Evolutionary conservation across 305 asterid species (phyloP).

Genomic region (Fraxinus baroniana): DNA sequence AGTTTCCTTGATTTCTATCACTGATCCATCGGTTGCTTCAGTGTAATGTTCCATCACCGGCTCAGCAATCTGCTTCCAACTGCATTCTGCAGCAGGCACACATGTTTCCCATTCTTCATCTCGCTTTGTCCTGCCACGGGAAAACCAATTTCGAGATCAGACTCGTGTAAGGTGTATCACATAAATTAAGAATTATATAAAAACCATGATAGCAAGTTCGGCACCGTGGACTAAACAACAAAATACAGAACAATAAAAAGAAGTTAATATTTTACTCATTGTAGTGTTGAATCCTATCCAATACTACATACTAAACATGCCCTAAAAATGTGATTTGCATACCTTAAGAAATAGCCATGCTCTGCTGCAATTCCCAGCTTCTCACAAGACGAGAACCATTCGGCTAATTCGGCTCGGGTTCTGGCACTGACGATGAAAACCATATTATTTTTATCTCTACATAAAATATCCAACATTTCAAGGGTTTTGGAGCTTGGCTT

Average conservation of each 20-base stretch:
- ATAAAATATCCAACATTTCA: constrained; percentile 37
- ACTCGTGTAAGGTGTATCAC: background rate
- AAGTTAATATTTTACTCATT: background rate
- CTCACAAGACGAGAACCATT: constrained; percentile 50
- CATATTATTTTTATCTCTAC: constrained; percentile 45
- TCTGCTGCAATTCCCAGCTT: constrained; percentile 54
- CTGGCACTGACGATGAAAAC: constrained; percentile 48
- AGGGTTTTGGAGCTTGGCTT: constrained; percentile 48
- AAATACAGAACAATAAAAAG: background rate
- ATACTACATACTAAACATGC: background rate
- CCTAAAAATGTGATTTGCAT: constrained; percentile 1
- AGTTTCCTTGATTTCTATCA: constrained; percentile 47
- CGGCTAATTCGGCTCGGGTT: constrained; percentile 34
- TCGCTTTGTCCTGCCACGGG: constrained; percentile 31
- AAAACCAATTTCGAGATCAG: background rate
- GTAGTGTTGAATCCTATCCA: background rate
- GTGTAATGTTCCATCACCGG: constrained; percentile 52
- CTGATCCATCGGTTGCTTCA: constrained; percentile 53
- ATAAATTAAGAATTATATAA: background rate
- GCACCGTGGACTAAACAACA: background rate
- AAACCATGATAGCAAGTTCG: background rate
- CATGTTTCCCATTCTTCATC: constrained; percentile 57
- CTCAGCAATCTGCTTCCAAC: constrained; percentile 53
- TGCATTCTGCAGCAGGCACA: constrained; percentile 41
- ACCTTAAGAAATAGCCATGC: constrained; percentile 54